Evolutionary conservation across 2,329 filamentous ascomycete species (phyloP).

Genomic region (Hypoxylon sp.): DNA sequence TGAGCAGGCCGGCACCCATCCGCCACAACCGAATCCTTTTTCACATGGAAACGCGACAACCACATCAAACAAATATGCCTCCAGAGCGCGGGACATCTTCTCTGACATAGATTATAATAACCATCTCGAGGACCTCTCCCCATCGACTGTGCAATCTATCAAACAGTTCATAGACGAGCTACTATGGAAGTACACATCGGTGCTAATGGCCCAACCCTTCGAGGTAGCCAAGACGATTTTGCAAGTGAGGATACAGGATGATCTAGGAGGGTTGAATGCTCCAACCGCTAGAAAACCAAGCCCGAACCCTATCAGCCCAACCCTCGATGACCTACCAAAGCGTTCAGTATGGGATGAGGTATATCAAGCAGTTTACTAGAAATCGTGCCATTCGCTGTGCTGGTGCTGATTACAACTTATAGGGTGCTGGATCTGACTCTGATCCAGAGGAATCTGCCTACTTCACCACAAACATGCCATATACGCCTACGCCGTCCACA

Average conservation of each 20-base stretch:
- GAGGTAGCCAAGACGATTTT: conserved; percentile 96
- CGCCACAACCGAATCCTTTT: conserved; percentile 61
- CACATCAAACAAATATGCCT: conserved; percentile 60
- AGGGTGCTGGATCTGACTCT: conserved; percentile 71
- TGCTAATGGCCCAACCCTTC: conserved; percentile 93
- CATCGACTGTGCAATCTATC: conserved; percentile 79
- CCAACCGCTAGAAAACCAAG: conserved; percentile 52
- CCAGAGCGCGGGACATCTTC: conserved; percentile 85
- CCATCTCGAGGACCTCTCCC: conserved; percentile 83
- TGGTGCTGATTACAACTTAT: conserved; percentile 37
- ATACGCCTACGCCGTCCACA: conserved; percentile 66
- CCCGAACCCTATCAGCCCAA: conserved; percentile 29
- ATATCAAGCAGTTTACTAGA: conserved; percentile 33
- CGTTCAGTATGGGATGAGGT: conserved; percentile 56
- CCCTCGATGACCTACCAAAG: conserved; percentile 46
- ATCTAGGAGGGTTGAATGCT: conserved; percentile 57
- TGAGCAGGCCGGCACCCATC: conserved; percentile 61
- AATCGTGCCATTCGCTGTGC: conserved; percentile 28
- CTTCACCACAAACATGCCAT: conserved; percentile 77
- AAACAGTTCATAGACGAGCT: conserved; percentile 86
- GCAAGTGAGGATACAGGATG: conserved; percentile 77
- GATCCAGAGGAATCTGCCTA: conserved; percentile 86
- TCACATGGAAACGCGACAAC: conserved; percentile 59
- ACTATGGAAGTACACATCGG: conserved; percentile 91
- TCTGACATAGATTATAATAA: conserved; percentile 93